These are phyloP conservation scores for Mucuna pruriens DNA, from an alignment of 306 rosid species.

Conservation along the genomic window DNA sequence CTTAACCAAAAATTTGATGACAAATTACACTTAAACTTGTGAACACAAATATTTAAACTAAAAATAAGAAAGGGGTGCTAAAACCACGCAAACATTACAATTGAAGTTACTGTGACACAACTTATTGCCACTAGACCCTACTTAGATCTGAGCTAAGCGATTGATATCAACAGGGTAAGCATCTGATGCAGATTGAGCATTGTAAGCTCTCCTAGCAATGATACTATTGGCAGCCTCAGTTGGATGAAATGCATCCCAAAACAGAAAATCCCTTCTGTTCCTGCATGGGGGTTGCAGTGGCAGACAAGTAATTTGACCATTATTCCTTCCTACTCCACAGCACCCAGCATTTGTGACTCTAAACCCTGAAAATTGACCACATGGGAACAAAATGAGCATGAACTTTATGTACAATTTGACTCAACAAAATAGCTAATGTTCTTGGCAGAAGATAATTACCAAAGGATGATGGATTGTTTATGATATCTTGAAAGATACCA, in stretches of 20 bases:
- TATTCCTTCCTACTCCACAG: slow-evolving; percentile 96
- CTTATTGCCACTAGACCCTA: neutral
- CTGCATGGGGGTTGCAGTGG: slow-evolving; percentile 80
- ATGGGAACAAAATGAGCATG: neutral
- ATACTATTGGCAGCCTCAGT: slow-evolving; percentile 71
- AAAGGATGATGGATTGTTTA: slow-evolving; percentile 66
- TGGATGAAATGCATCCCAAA: slow-evolving; percentile 99
- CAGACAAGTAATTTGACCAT: slow-evolving; percentile 86
- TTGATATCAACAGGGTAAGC: slow-evolving; percentile 87
- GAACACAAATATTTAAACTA: neutral
- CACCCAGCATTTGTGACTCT: slow-evolving; percentile 74
- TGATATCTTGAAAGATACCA: slow-evolving; percentile 75
- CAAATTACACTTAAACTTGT: slow-evolving; percentile 20
- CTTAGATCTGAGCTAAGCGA: slow-evolving; percentile 66
- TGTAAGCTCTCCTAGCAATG: slow-evolving; percentile 71
- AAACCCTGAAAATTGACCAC: slow-evolving; percentile 59
- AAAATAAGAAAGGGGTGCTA: neutral
- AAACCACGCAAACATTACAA: neutral
- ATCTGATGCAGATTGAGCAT: slow-evolving; percentile 74
- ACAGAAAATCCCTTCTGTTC: slow-evolving; percentile 64
- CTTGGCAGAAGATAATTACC: slow-evolving; percentile 49
- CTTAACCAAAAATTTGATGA: neutral
- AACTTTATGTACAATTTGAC: neutral
- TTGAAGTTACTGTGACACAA: neutral
- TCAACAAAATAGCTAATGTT: neutral